Conservation (phyloP, 139 green algal genomes). For the Pycnococcus provasolii region DNA sequence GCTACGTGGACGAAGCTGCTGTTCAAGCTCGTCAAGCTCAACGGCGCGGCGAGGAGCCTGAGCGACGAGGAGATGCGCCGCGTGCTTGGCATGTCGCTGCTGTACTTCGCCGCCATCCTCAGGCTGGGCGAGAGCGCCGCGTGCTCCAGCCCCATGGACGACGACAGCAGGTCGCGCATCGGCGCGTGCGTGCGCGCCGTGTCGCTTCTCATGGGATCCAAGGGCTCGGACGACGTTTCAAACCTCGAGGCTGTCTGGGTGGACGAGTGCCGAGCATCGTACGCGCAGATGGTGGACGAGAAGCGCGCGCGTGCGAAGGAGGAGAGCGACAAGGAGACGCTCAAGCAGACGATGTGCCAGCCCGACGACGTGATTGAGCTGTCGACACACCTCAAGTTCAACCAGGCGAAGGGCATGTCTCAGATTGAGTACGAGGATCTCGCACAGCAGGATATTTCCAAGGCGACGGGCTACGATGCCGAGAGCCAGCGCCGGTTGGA, state of each 20-base stretch:
- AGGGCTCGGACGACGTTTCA: constrained; percentile 21
- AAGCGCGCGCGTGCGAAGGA: constrained; percentile 49
- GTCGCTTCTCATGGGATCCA: constrained; percentile 39
- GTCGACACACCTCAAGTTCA: constrained; percentile 59
- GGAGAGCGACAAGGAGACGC: constrained; percentile 45
- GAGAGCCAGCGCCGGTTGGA: constrained; percentile 38
- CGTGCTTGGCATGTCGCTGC: constrained; percentile 50
- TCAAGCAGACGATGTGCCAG: constrained; percentile 36
- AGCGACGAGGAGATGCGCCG: constrained; percentile 4
- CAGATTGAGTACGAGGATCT: constrained; percentile 85
- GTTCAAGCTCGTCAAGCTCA: constrained; percentile 54
- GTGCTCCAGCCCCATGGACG: constrained; percentile 49
- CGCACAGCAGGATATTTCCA: constrained; percentile 62
- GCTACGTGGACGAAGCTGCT: constrained; percentile 80
- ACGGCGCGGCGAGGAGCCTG: not conserved
- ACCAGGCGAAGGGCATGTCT: constrained; percentile 27
- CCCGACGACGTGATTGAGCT: constrained; percentile 79
- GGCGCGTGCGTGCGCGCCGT: constrained; percentile 40
- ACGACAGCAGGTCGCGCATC: constrained; percentile 74
- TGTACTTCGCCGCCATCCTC: constrained; percentile 70
- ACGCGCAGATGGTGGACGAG: constrained; percentile 60
- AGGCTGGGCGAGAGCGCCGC: constrained; percentile 56
- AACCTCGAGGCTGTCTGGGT: constrained; percentile 58
- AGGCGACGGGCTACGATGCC: constrained; percentile 51
- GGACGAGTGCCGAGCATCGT: constrained; percentile 56